Evolutionary conservation across 2,329 filamentous ascomycete species (phyloP), one percentile per base, ranked within the genome.

Genomic region (Westerdykella ornata): DNA sequence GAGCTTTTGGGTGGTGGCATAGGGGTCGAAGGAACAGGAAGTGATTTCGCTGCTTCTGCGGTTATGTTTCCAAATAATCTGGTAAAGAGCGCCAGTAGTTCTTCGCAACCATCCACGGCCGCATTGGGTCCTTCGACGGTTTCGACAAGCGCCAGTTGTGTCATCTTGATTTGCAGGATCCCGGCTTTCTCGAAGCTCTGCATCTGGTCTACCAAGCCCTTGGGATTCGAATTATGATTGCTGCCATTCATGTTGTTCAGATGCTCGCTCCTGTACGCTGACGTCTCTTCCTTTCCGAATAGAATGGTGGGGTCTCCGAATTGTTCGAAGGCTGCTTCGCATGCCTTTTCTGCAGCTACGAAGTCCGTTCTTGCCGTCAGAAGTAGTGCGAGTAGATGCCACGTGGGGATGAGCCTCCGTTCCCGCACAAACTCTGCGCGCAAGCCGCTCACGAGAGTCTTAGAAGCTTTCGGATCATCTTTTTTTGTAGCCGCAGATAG

Each of bases 121-220:
- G 83, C 79, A 43, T 87, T 82, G 0, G 88, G 81, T 1, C 88
- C 88, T 60, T 96, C 88, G 3, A 87, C 70, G 13, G 92, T 70
- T 65, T 97, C 90, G 3, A 92, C 67, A 15, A 98, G 75, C 3
- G 85, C 77, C 45, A 98, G 72, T 57, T 97, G 89, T 9, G 90
- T 96, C 79, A 97, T 94, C 65, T 94, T 94, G 46, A 96, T 81
- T 64, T 97, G 86, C n/a, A 98, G 68, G 32, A 98, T 82, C 37
- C 80, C 78, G 63, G 89, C 86, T 59, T 88, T 94, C 60, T 97
- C 89, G 18, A 81, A 79, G 43, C 82, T 79, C 47, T 88, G 84
- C 80, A 96, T 86, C 34, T 85, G 80, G 50, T 90, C 84, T 1
- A 94, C 75, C 35, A 86, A 60, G 3, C 81, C 80, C 48, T 53